Percentiles rank a stretch among this genome's conserved stretches.
phyloP scores from a whole-genome alignment of 495 filamentous ascomycete genomes.

The Xylaria flabelliformis region DNA sequence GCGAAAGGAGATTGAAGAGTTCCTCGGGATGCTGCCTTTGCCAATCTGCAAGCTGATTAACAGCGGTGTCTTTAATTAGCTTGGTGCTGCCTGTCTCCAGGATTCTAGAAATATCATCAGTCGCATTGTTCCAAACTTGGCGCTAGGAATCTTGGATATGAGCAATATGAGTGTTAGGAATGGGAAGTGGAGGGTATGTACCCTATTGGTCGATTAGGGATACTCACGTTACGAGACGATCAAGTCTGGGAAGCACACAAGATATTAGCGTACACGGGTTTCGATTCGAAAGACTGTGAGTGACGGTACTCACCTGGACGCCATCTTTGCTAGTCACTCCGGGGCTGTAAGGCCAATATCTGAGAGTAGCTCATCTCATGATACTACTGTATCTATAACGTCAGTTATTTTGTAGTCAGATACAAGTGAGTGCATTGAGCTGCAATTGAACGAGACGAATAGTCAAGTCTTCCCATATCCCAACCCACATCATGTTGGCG shows the following conservation, averaged over 20 bases:
- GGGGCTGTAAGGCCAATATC: slow-evolving; percentile 39
- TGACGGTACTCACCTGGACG: slow-evolving; percentile 55
- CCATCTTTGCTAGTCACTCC: slow-evolving; percentile 53
- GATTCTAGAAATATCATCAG: slow-evolving; percentile 63
- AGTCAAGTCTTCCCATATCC: background rate
- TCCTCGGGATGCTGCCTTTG: slow-evolving; percentile 98
- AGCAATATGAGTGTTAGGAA: background rate
- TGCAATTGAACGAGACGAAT: background rate
- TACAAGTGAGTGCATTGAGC: background rate
- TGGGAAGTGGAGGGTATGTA: background rate
- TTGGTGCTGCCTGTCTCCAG: slow-evolving; percentile 95
- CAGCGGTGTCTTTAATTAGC: slow-evolving; percentile 93
- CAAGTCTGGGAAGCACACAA: slow-evolving; percentile 63
- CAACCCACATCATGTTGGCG: background rate
- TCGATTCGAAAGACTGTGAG: slow-evolving; percentile 13
- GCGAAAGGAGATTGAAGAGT: slow-evolving; percentile 93
- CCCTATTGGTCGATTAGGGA: background rate
- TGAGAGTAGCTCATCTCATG: slow-evolving; percentile 39
- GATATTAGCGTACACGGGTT: slow-evolving; percentile 30
- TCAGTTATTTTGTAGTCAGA: background rate
- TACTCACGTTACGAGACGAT: slow-evolving; percentile 92
- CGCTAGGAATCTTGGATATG: background rate
- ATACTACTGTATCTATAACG: slow-evolving; percentile 26
- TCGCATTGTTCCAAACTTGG: slow-evolving; percentile 8
- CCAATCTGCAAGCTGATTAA: slow-evolving; percentile 94